Base-by-base conservation (phyloP, 257 asterid genomes). In the Solanum lycopersicoides region DNA sequence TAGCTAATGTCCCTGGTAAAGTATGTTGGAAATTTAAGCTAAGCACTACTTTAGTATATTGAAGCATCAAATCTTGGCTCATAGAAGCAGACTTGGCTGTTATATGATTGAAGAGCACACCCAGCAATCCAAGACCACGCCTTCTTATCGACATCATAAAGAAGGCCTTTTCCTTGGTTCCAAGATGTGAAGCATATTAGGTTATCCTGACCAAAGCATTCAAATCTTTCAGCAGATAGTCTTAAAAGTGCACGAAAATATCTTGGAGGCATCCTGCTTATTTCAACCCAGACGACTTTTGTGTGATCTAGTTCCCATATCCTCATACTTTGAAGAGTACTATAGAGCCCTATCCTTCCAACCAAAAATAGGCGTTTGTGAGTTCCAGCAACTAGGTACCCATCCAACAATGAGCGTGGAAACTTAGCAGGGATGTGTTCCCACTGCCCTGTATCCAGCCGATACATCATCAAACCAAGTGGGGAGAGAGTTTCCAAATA, bases 121-220 rank as follows among this genome's bases (percentile, higher is more conserved):
- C 99, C 99, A n/a, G 95, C 97, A 83, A 97, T 91, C 99, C 99
- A 97, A 92, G 98, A 93, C 99, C 99, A 97, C 10, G 59, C 88
- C 93, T 95, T 97, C 92, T 96, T 97, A 79, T 95, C 99, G 83
- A 96, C 97, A 47, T 97, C 99, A 60, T 95, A 96, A 11, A 97
- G 96, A 86, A 97, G 99, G 75, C 98, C 96, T 88, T 92, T 97
- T 60, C 99, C 99, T 93, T 97, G 99, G 84, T 97, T 97, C 99
- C 99, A 96, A 68, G 99, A 97, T 7, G 99, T 97, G 90, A 97
- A 97, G 86, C 99, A 97, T 88, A 97, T 97, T 87, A 97, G 88
- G 83, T 97, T 97, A 83, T 97, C 99, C 91, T 97, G 99, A 18
- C 98, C 99, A 86, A 96, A 97, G 93, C 99, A 97, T 91, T 97